These are phyloP conservation scores for Candida mattraensis DNA, from an alignment of 805 yeast genomes.

Conservation along the genomic window DNA sequence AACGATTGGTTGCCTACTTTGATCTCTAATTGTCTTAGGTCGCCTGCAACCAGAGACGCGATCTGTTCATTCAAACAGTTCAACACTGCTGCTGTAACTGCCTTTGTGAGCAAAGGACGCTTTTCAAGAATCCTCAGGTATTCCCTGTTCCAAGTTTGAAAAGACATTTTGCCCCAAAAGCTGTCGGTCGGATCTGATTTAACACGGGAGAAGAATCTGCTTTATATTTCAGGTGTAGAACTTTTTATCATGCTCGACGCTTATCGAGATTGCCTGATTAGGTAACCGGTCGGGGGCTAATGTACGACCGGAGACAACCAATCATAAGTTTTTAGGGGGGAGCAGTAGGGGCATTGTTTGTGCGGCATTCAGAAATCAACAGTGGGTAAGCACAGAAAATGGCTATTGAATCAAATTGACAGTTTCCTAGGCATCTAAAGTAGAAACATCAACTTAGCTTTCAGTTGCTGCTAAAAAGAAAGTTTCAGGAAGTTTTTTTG, in stretches of 20 bases:
- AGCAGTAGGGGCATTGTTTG: no score
- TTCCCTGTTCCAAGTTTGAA: conserved; percentile 15
- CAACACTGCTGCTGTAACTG: conserved; percentile 55
- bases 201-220: conserved; percentile 6
- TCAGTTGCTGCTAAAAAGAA: background rate
- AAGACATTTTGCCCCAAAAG: conserved; percentile 4
- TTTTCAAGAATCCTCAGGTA: conserved; percentile 41
- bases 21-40: conserved; percentile 32
- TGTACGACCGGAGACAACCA: no score
- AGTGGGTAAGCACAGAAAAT: no score
- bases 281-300: no score
- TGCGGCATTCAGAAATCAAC: no score
- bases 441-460: background rate
- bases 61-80: conserved; percentile 57
- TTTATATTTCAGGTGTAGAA: no score
- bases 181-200: conserved; percentile 1
- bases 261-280: no score
- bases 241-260: no score
- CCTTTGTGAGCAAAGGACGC: conserved; percentile 60
- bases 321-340: no score
- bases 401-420: no score
- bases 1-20: conserved; percentile 17
- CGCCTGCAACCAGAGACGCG: conserved; percentile 52
- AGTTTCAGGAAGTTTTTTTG: conserved; percentile 1
- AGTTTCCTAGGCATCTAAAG: no score